These are phyloP conservation scores for Colletotrichum scovillei DNA, from an alignment of 2,329 filamentous ascomycete genomes.

Conservation along the genomic window DNA sequence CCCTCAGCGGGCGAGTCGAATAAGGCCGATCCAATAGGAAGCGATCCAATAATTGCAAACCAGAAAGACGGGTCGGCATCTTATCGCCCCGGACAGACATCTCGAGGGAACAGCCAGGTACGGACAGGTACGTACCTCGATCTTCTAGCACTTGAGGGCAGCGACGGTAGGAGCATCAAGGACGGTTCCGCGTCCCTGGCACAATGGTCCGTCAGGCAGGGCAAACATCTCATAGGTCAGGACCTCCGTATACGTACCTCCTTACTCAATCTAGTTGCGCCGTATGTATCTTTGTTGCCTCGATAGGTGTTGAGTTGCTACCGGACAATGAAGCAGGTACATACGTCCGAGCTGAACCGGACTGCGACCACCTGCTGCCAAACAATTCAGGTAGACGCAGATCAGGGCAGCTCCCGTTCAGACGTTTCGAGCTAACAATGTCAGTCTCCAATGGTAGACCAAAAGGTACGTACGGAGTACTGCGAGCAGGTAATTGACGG, in stretches of 20 bases:
- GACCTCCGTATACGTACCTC: not conserved
- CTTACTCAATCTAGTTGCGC: not conserved
- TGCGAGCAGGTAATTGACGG: no score
- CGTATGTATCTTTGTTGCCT: not conserved
- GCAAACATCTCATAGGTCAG: not conserved
- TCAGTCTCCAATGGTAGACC: not conserved
- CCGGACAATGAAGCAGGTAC: not conserved
- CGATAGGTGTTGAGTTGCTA: not conserved
- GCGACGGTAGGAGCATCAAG: conserved; percentile 1
- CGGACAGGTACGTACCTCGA: not conserved
- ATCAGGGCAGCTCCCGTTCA: not conserved
- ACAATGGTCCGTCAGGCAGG: conserved; percentile 13
- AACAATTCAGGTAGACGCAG: not conserved
- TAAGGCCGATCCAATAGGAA: conserved; percentile 25
- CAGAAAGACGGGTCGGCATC: conserved; percentile 20
- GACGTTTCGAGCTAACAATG: not conserved
- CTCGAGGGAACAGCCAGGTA: not conserved
- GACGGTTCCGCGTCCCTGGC: conserved; percentile 12
- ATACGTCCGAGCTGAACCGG: not conserved
- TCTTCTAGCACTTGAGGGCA: not conserved
- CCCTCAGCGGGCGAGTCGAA: not conserved
- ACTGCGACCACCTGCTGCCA: not conserved
- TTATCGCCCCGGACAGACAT: conserved; percentile 21
- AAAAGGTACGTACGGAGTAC: not conserved
- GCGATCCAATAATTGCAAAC: conserved; percentile 25